Evolutionary conservation across 2,329 filamentous ascomycete genomes (phyloP), one percentile per base, ranked within the genome.

Genomic region (Bimuria novae-zelandiae): DNA sequence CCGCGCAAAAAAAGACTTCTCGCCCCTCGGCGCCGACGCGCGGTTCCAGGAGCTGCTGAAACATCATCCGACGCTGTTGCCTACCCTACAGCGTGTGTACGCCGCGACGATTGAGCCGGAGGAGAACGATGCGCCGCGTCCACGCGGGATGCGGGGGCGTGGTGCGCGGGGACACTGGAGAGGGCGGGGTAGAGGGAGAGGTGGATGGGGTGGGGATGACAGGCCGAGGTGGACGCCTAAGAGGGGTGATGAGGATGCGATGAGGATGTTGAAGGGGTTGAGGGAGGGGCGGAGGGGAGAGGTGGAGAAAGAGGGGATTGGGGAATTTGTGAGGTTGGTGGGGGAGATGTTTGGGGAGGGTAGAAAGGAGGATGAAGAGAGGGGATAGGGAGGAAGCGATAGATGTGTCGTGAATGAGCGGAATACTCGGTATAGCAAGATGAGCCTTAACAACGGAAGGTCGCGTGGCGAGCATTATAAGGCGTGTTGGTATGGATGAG

Each of bases 301-400:
- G 14, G 64, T 67, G 39, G 66, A 70, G 49, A 66, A 71, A 23
- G 73, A 76, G 29, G 76, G 70, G 1, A 67, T 80, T 63, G 61
- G 57, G 4, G 75, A 77, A 41, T 79, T 79, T 59, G 70, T 68
- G 37, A 54, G 49, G 23, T 53, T 71, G 27, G 58, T 71, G 5
- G 60, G 62, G 22, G 64, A 70, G 41, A 55, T 59, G 0, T 67
- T 70, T 45, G 62, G 54, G 14, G 40, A 59, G 16, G 47, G 49
- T 17, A 30, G 53, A 17, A 40, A 49, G 29, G 39, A 51, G 50
- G 27, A 51, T 17, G 51, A 39, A 6, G 54, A 56, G n/a, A 40
- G 36, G 12, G 39, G 17, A 33, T 49, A 43, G 49, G 37, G 50
- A 36, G 32, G 16, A 35, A n/a, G 50, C 32, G 17, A 45, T 45